A percentile compares a stretch with the other conserved stretches of the same genome.
Conservation (phyloP, 2,329 filamentous ascomycete species). For the Ascomycota sp. region DNA sequence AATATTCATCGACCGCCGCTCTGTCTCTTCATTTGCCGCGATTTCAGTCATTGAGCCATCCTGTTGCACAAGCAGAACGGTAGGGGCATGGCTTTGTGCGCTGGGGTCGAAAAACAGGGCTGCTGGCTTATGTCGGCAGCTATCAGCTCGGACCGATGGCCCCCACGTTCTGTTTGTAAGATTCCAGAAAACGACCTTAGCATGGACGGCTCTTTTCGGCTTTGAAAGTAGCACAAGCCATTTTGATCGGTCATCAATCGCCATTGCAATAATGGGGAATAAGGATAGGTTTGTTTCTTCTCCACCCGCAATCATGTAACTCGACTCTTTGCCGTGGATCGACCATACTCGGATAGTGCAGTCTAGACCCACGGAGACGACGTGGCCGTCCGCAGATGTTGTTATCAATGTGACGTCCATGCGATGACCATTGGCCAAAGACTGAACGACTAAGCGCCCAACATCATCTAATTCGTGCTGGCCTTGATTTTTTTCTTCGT, state of each 20-base stretch:
- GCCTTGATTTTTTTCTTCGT: constrained; percentile 24
- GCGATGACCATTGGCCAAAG: constrained; percentile 39
- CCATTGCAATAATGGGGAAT: constrained; percentile 40
- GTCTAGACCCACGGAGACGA: constrained; percentile 53
- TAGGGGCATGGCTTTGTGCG: constrained; percentile 15
- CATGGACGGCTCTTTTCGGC: constrained; percentile 10
- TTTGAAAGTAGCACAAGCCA: constrained; percentile 48
- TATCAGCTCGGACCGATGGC: constrained; percentile 29
- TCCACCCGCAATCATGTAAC: constrained; percentile 20
- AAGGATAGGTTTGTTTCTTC: constrained; percentile 20
- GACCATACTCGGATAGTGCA: constrained; percentile 48
- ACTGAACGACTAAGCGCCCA: constrained; percentile 36
- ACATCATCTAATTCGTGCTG: constrained; percentile 23
- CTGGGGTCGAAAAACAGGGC: constrained; percentile 41
- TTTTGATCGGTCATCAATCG: constrained; percentile 41
- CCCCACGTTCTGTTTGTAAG: constrained; percentile 35
- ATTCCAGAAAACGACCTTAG: constrained; percentile 39
- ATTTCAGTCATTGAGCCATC: constrained; percentile 44
- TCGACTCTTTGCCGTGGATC: constrained; percentile 22
- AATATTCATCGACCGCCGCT: constrained; percentile 20
- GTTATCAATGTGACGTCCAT: constrained; percentile 49
- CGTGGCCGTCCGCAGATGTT: constrained; percentile 39
- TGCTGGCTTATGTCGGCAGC: constrained; percentile 31
- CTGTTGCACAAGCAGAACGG: constrained; percentile 39
- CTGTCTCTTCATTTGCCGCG: constrained; percentile 18